Percentiles rank a stretch among this genome's conserved stretches.
These are phyloP conservation scores for Spizellomyces punctatus DNA, from an alignment of 192 early-diverging fungal genomes.

Conservation along the genomic window DNA sequence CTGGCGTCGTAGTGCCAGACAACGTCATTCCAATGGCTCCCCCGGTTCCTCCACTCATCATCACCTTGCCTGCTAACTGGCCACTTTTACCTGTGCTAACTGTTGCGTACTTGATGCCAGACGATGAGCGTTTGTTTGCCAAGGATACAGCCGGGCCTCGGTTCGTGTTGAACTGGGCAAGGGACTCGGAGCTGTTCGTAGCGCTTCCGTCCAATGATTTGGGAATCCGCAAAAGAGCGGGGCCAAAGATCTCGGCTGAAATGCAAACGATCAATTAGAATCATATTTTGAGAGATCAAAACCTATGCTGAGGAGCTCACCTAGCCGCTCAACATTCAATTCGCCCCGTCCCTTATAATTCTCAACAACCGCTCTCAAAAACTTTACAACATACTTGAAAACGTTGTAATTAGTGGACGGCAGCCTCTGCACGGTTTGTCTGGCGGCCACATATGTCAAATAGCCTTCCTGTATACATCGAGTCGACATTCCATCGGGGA, in stretches of 20 bases:
- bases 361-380: slow-evolving; percentile 69
- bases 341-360: slow-evolving; percentile 36
- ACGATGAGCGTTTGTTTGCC: no score
- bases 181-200: background rate
- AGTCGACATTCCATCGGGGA: slow-evolving; percentile 65
- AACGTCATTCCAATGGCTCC: background rate
- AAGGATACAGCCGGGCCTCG: no score
- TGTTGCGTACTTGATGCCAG: slow-evolving; percentile 12
- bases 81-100: slow-evolving; percentile 10
- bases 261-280: background rate
- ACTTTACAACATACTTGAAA: slow-evolving; percentile 79
- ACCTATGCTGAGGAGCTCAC: slow-evolving; percentile 40
- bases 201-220: slow-evolving; percentile 3
- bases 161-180: background rate
- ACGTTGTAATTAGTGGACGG: slow-evolving; percentile 73
- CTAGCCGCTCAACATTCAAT: slow-evolving; percentile 37
- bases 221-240: slow-evolving; percentile 42
- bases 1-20: background rate
- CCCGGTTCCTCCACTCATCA: slow-evolving; percentile 30
- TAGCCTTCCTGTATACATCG: slow-evolving; percentile 66
- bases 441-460: slow-evolving; percentile 26
- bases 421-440: slow-evolving; percentile 58
- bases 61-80: background rate
- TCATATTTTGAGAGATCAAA: background rate
- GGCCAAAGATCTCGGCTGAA: slow-evolving; percentile 44